A percentile compares a stretch with the other conserved stretches of the same genome.
phyloP scores from a whole-genome alignment of 805 yeast genomes.

The Candida lessepsii region DNA sequence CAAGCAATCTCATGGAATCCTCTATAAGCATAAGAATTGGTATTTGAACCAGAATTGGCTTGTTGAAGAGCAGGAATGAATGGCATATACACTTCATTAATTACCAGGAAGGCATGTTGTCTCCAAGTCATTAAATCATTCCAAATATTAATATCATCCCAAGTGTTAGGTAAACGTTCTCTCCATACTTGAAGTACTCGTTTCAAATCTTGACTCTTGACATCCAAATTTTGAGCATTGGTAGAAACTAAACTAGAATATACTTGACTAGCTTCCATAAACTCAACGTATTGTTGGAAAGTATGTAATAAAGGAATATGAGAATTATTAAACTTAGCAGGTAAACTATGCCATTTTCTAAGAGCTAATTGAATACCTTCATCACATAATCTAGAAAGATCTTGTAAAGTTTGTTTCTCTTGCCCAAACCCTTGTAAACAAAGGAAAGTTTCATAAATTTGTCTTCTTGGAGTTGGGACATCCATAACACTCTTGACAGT shows the following conservation, averaged over 20 bases:
- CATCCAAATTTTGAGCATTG: conserved; percentile 87
- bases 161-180: conserved; percentile 89
- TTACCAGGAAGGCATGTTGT: conserved; percentile 95
- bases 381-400: conserved; percentile 82
- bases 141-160: conserved; percentile 99
- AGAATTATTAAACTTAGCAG: conserved; percentile 72
- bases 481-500: conserved; percentile 96
- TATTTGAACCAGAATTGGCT: conserved; percentile 59
- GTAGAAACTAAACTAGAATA: conserved; percentile 85
- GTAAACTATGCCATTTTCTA: conserved; percentile 90
- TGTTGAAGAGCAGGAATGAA: conserved; percentile 83
- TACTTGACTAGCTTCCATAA: conserved; percentile 95
- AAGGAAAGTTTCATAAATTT: conserved; percentile 90
- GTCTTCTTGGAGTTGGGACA: conserved; percentile 96
- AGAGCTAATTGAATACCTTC: conserved; percentile 94
- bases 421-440: conserved; percentile 92
- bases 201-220: conserved; percentile 90
- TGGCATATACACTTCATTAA: conserved; percentile 91
- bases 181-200: conserved; percentile 97
- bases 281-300: conserved; percentile 96
- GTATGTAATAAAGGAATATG: conserved; percentile 89
- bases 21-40: conserved; percentile 91
- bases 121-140: conserved; percentile 98
- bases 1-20: conserved; percentile 99
- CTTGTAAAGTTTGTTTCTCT: conserved; percentile 81